These are phyloP conservation scores for Psilocybe subaeruginosa DNA, from an alignment of 768 basidiomycete species.

Conservation along the genomic window DNA sequence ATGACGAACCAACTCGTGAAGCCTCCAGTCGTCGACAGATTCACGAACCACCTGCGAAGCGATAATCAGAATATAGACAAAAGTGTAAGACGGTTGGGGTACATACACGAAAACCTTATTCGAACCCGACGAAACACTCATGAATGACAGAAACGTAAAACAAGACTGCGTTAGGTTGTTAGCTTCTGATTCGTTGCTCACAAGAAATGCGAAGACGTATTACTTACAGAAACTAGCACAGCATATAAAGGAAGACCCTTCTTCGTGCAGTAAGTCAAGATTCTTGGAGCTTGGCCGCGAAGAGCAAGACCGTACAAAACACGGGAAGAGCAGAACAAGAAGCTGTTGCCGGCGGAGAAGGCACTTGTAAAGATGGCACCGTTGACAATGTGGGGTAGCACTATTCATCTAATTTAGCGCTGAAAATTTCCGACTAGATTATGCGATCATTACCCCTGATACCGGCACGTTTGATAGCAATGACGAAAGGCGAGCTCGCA, in stretches of 20 bases:
- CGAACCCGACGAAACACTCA: constrained; percentile 62
- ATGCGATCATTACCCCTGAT: constrained; percentile 39
- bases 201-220: background rate
- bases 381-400: constrained; percentile 72
- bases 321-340: constrained; percentile 57
- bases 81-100: background rate
- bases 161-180: constrained; percentile 27
- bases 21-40: constrained; percentile 66
- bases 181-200: background rate
- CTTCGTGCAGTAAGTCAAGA: constrained; percentile 48
- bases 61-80: background rate
- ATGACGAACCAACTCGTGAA: constrained; percentile 72
- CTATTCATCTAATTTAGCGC: constrained; percentile 26
- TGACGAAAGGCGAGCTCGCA: constrained; percentile 83
- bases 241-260: constrained; percentile 49
- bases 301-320: constrained; percentile 56
- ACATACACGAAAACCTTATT: constrained; percentile 59
- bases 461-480: constrained; percentile 75
- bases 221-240: constrained; percentile 36
- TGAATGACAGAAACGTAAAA: constrained; percentile 60
- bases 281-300: constrained; percentile 51
- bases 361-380: constrained; percentile 71
- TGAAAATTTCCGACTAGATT: background rate
- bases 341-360: constrained; percentile 74
- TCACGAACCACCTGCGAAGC: constrained; percentile 63